Conservation (phyloP, 2,329 filamentous ascomycete species). For the Pseudogymnoascus sp. region DNA sequence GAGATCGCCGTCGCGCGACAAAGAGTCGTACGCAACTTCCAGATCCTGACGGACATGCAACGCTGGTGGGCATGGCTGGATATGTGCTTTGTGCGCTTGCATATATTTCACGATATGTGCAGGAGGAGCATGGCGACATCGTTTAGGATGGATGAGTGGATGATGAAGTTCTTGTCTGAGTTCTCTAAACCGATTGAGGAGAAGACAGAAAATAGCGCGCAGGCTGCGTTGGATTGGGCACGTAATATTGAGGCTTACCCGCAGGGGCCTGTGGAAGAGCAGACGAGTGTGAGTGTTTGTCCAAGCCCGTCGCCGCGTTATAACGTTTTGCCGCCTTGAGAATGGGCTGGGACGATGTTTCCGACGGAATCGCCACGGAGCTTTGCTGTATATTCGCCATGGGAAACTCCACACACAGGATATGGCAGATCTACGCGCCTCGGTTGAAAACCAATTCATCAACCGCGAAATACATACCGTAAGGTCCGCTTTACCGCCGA, state of each 20-base stretch:
- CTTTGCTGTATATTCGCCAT: background rate
- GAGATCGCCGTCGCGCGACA: conserved; percentile 32
- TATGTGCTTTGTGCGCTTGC: conserved; percentile 33
- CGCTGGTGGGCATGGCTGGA: conserved; percentile 38
- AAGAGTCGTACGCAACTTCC: conserved; percentile 39
- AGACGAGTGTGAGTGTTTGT: background rate
- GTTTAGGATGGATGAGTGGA: conserved; percentile 38
- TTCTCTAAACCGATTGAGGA: conserved; percentile 29
- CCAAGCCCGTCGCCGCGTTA: background rate
- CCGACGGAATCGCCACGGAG: background rate
- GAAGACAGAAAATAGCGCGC: conserved; percentile 13
- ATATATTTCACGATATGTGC: conserved; percentile 38
- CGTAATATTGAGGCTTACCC: background rate
- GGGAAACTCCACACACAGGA: background rate
- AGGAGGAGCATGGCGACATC: conserved; percentile 31
- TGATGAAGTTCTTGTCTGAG: conserved; percentile 34
- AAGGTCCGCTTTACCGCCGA: background rate
- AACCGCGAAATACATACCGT: background rate
- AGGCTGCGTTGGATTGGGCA: background rate
- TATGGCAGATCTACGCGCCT: background rate
- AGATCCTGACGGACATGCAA: conserved; percentile 36
- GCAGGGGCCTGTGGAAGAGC: background rate
- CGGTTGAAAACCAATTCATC: background rate
- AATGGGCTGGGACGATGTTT: background rate
- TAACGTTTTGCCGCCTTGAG: background rate